phyloP scores from a whole-genome alignment of 495 filamentous ascomycete genomes.

The Talaromyces nanjingensis region DNA sequence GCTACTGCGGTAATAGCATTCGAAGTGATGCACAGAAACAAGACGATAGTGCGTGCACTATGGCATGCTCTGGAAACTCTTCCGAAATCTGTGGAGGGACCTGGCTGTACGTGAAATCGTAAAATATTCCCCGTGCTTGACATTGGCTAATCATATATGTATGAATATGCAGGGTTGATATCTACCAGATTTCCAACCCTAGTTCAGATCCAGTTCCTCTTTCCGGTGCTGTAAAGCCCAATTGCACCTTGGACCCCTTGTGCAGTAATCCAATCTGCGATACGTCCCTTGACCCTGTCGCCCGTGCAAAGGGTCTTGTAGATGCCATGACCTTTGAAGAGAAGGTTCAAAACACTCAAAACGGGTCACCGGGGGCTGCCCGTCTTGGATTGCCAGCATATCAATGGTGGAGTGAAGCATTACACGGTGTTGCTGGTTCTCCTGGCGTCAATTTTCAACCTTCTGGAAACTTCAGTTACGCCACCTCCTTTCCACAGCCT shows the following conservation, averaged over 20 bases:
- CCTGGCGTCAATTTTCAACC: constrained; percentile 41
- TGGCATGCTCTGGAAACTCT: constrained; percentile 3
- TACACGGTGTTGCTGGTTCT: constrained; percentile 46
- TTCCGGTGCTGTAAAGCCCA: constrained; percentile 6
- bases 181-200: constrained; percentile 2
- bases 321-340: constrained; percentile 30
- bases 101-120: background rate
- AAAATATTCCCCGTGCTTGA: background rate
- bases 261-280: constrained; percentile 27
- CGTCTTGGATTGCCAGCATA: constrained; percentile 44
- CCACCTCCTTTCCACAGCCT: constrained; percentile 50
- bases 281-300: constrained; percentile 22
- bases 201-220: background rate
- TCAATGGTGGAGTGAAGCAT: constrained; percentile 40
- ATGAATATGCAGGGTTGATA: background rate
- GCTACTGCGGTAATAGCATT: background rate
- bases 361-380: constrained; percentile 38
- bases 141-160: background rate
- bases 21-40: background rate
- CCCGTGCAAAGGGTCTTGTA: constrained; percentile 27
- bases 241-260: constrained; percentile 11
- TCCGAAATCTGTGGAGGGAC: background rate
- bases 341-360: constrained; percentile 44
- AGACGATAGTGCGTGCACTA: background rate
- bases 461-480: constrained; percentile 40